Conservation (phyloP, 352 stramenopile genomes). For the Globisporangium paroecandrum region DNA sequence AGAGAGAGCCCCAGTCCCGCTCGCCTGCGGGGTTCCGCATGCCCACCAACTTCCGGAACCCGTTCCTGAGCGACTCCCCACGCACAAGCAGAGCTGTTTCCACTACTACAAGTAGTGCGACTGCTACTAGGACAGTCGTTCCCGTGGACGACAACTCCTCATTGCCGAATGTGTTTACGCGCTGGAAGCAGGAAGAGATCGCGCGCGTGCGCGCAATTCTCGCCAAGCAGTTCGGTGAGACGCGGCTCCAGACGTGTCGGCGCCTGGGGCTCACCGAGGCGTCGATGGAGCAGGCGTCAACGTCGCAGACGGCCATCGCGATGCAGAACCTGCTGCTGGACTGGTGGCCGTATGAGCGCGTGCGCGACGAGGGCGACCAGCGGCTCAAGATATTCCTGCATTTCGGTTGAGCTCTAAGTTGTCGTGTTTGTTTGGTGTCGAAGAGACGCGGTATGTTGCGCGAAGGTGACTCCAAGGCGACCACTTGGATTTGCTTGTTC, state of each 20-base stretch:
- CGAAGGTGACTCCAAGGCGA: constrained; percentile 25
- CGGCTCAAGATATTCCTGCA: constrained; percentile 76
- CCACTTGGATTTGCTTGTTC: neutral
- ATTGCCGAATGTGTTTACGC: constrained; percentile 47
- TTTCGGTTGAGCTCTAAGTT: constrained; percentile 40
- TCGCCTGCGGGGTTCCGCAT: neutral
- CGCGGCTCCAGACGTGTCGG: constrained; percentile 53
- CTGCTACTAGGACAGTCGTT: constrained; percentile 4
- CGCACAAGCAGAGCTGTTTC: constrained; percentile 5
- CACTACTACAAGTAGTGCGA: neutral
- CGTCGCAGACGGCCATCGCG: constrained; percentile 48
- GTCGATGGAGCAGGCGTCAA: constrained; percentile 46
- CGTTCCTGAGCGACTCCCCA: constrained; percentile 11
- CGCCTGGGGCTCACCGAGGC: constrained; percentile 61
- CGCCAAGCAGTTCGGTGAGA: constrained; percentile 56
- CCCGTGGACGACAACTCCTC: constrained; percentile 5
- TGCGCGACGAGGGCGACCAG: constrained; percentile 42
- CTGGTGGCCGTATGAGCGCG: constrained; percentile 31
- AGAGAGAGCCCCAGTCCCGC: neutral
- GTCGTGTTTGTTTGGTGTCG: constrained; percentile 1
- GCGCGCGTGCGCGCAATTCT: constrained; percentile 44
- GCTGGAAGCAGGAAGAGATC: constrained; percentile 46
- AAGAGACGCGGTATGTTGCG: constrained; percentile 34
- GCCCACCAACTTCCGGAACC: constrained; percentile 9
- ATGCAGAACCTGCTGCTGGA: constrained; percentile 69